A percentile compares a stretch with the other conserved stretches of the same genome.
Evolutionary conservation across 768 basidiomycete genomes (phyloP).

Genomic region (Lentinula aciculospora): DNA sequence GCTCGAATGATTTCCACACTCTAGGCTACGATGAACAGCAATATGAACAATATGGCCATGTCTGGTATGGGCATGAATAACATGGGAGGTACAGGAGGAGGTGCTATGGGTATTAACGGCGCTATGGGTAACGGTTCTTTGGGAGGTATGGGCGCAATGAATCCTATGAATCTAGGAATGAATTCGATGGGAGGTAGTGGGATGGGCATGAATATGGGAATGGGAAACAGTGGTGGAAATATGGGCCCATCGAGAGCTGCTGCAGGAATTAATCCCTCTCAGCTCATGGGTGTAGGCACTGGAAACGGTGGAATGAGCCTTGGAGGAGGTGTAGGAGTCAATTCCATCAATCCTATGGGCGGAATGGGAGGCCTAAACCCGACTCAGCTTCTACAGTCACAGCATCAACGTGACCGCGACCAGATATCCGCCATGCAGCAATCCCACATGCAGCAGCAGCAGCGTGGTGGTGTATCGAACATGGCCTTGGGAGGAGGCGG

Average conservation of each 20-base stretch:
- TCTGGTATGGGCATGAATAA: constrained; percentile 3
- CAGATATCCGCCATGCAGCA: constrained; percentile 5
- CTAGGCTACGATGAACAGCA: constrained; percentile 5
- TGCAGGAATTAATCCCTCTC: constrained; percentile 5
- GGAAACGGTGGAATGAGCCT: background rate
- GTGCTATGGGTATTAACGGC: background rate
- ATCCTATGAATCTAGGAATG: constrained; percentile 5
- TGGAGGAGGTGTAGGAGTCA: background rate
- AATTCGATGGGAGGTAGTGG: background rate
- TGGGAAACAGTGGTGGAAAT: constrained; percentile 3
- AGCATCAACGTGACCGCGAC: constrained; percentile 7
- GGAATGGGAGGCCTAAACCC: constrained; percentile 4
- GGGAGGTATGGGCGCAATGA: constrained; percentile 4
- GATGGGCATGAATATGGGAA: constrained; percentile 1
- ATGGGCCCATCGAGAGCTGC: constrained; percentile 3
- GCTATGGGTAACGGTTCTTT: background rate
- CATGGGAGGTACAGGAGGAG: constrained; percentile 3
- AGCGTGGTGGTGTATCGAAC: background rate
- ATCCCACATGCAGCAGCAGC: background rate
- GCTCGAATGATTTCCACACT: constrained; percentile 1
- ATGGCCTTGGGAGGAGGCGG: background rate
- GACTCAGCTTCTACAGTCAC: constrained; percentile 2
- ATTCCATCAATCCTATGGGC: background rate
- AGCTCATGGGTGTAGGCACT: constrained; percentile 1
- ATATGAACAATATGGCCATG: constrained; percentile 7